Evolutionary conservation across 345 rosid species (phyloP).

Genomic region (Camelina sativa): DNA sequence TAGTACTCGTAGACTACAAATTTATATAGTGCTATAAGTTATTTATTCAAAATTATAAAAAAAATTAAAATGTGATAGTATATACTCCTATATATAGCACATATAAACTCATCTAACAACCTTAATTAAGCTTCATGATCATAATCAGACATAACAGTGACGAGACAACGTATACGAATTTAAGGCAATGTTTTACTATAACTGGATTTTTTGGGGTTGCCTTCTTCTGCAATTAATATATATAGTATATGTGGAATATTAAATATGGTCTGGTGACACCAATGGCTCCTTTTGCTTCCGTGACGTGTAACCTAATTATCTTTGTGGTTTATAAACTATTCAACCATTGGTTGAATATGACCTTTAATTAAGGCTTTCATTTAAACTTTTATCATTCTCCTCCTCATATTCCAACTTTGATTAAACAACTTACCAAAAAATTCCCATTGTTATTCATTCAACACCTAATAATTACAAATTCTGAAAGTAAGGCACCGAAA

Average conservation of each 20-base stretch:
- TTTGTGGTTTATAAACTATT: constrained; percentile 26
- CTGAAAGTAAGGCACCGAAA: constrained; percentile 7
- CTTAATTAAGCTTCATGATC: neutral
- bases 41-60: no score
- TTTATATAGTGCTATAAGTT: neutral
- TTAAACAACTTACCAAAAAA: constrained; percentile 26
- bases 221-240: constrained; percentile 28
- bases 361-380: constrained; percentile 24
- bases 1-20: neutral
- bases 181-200: constrained; percentile 11
- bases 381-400: neutral
- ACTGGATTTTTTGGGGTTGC: constrained; percentile 26
- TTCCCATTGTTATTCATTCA: constrained; percentile 9
- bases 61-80: no score
- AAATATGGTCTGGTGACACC: constrained; percentile 34
- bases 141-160: constrained; percentile 14
- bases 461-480: constrained; percentile 27
- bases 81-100: no score
- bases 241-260: neutral
- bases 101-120: neutral
- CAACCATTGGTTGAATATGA: constrained; percentile 26
- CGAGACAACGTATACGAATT: constrained; percentile 25
- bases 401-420: neutral
- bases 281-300: constrained; percentile 19
- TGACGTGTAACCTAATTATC: constrained; percentile 38